Evolutionary conservation across 768 basidiomycete genomes (phyloP).

Genomic region (Pisolithus tinctorius): DNA sequence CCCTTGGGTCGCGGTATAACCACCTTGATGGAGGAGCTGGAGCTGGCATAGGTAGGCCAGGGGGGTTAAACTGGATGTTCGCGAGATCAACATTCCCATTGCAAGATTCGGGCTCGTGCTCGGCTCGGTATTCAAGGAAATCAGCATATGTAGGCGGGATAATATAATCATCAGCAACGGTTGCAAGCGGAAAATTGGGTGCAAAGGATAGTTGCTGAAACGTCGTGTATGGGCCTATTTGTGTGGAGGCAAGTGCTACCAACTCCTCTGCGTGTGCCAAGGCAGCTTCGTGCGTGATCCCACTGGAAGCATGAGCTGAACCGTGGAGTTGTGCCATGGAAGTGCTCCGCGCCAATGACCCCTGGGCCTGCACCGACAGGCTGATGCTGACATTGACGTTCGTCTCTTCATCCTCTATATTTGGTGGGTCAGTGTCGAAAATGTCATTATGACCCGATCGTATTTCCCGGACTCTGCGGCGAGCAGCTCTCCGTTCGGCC

Average conservation of each 20-base stretch:
- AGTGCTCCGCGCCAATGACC: slow-evolving; percentile 22
- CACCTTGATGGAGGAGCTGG: slow-evolving; percentile 65
- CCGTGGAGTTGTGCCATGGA: slow-evolving; percentile 24
- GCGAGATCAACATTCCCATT: slow-evolving; percentile 40
- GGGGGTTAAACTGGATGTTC: slow-evolving; percentile 68
- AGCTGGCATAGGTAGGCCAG: slow-evolving; percentile 69
- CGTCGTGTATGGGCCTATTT: slow-evolving; percentile 81
- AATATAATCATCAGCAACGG: slow-evolving; percentile 84
- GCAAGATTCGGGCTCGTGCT: slow-evolving; percentile 53
- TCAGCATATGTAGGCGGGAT: slow-evolving; percentile 86
- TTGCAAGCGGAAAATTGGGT: slow-evolving; percentile 80
- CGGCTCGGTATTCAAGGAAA: slow-evolving; percentile 63
- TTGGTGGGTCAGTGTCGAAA: slow-evolving; percentile 38
- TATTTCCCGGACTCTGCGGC: slow-evolving; percentile 69
- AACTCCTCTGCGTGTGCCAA: slow-evolving; percentile 58
- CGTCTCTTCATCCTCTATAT: slow-evolving; percentile 44
- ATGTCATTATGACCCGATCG: slow-evolving; percentile 42
- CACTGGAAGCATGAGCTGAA: slow-evolving; percentile 19
- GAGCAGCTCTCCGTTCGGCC: slow-evolving; percentile 78
- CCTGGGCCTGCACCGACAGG: slow-evolving; percentile 45
- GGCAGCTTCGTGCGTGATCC: slow-evolving; percentile 27
- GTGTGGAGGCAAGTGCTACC: slow-evolving; percentile 56
- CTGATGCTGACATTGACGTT: slow-evolving; percentile 59
- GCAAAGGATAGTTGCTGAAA: slow-evolving; percentile 87
- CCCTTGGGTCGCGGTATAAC: slow-evolving; percentile 83